Evolutionary conservation across 1,284 basidiomycete species (phyloP).

Genomic region (Ceratobasidium sp.): DNA sequence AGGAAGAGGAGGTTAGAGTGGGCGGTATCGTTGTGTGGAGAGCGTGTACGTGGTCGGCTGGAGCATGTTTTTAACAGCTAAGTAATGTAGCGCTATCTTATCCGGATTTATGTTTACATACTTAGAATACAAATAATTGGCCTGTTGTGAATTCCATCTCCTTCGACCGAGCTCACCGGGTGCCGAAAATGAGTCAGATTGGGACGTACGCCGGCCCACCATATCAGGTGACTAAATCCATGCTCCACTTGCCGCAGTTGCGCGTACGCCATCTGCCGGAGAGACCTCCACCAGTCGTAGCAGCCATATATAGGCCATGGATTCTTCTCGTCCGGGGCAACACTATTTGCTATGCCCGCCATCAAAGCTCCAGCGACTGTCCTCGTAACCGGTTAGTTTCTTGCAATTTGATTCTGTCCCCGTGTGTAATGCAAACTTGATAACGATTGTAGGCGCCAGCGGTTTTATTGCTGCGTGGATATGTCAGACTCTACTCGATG

Average conservation of each 20-base stretch:
- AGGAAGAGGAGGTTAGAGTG: slow-evolving; percentile 25
- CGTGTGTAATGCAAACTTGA: not conserved
- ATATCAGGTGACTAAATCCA: not conserved
- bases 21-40: slow-evolving; percentile 40
- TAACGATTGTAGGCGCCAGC: slow-evolving; percentile 33
- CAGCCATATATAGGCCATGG: not conserved
- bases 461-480: slow-evolving; percentile 47
- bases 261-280: slow-evolving; percentile 5
- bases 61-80: slow-evolving; percentile 28
- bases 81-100: slow-evolving; percentile 24
- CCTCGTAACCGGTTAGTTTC: slow-evolving; percentile 46
- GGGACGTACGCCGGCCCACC: not conserved
- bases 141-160: not conserved
- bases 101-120: not conserved
- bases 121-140: slow-evolving; percentile 1
- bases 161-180: not conserved
- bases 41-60: slow-evolving; percentile 33
- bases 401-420: not conserved
- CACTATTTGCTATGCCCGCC: slow-evolving; percentile 34
- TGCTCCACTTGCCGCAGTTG: not conserved
- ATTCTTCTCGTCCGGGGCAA: not conserved
- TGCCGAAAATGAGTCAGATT: slow-evolving; percentile 1
- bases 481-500: slow-evolving; percentile 46
- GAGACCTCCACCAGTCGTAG: not conserved
- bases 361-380: slow-evolving; percentile 47